Evolutionary conservation across 306 rosid species (phyloP).

Genomic region (Quercus bicolor): DNA sequence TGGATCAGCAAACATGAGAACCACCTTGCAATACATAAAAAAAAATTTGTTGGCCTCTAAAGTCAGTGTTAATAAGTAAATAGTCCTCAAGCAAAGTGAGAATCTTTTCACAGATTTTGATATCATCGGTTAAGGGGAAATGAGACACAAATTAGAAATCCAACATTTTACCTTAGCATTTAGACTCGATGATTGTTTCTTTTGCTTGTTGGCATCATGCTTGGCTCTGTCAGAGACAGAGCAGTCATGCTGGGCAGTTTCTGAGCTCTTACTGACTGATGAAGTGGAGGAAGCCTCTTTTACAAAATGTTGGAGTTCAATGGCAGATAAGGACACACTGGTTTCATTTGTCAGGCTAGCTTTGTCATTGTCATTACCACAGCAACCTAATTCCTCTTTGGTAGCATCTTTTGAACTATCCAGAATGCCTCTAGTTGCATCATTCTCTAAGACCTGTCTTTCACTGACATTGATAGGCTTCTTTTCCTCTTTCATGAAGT

Average conservation of each 20-base stretch:
- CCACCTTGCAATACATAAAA: neutral
- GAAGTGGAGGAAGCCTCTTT: neutral
- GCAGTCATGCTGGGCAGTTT: conserved; percentile 4
- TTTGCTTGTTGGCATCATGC: conserved; percentile 3
- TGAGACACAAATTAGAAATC: neutral
- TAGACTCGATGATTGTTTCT: neutral
- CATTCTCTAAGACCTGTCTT: neutral
- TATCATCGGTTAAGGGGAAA: neutral
- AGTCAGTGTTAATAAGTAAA: neutral
- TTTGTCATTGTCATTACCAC: neutral
- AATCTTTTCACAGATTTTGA: neutral
- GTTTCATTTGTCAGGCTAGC: neutral
- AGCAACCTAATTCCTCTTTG: neutral
- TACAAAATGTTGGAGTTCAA: neutral
- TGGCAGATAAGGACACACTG: neutral
- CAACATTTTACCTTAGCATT: conserved; percentile 15
- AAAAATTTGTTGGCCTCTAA: neutral
- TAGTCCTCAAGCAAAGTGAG: neutral
- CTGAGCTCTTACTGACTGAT: neutral
- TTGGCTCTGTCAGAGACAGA: conserved; percentile 5
- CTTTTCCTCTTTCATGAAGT: neutral
- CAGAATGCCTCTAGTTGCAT: neutral
- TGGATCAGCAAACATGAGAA: neutral
- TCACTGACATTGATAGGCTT: neutral
- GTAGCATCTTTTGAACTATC: neutral